Percentiles rank a stretch among this genome's conserved stretches.
Evolutionary conservation across 768 basidiomycete species (phyloP).

Genomic region (Russula virescens): DNA sequence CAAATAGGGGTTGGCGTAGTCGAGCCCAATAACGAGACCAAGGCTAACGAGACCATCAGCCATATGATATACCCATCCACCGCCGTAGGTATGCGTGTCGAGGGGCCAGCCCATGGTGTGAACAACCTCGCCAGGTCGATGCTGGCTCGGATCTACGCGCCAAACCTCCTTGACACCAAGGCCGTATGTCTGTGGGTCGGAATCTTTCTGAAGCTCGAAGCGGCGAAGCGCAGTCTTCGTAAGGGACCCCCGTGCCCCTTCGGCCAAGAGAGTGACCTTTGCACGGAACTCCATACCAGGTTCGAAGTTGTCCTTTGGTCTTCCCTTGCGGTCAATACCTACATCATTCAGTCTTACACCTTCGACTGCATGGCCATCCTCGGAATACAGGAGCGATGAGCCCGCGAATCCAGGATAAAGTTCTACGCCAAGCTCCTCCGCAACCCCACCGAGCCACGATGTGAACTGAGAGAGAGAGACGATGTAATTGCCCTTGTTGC

Average conservation of each 20-base stretch:
- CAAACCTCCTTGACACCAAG: conserved; percentile 98
- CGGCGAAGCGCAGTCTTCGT: conserved; percentile 71
- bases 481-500: conserved; percentile 90
- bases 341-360: conserved; percentile 94
- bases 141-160: conserved; percentile 63
- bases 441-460: conserved; percentile 81
- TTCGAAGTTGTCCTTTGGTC: conserved; percentile 83
- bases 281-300: conserved; percentile 95
- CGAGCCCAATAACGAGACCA: conserved; percentile 88
- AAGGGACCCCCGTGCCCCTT: conserved; percentile 91
- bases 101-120: conserved; percentile 96
- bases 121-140: conserved; percentile 76
- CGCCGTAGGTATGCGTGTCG: conserved; percentile 76
- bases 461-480: conserved; percentile 84
- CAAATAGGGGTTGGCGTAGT: conserved; percentile 91
- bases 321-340: conserved; percentile 71
- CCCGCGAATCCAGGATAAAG: conserved; percentile 97
- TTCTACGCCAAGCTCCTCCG: conserved; percentile 85
- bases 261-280: conserved; percentile 86
- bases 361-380: conserved; percentile 53
- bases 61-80: conserved; percentile 96
- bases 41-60: conserved; percentile 82
- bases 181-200: conserved; percentile 90
- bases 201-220: conserved; percentile 63
- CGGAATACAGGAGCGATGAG: conserved; percentile 69